Conservation (phyloP, 805 yeast genomes). For the Hanseniaspora osmophila region DNA sequence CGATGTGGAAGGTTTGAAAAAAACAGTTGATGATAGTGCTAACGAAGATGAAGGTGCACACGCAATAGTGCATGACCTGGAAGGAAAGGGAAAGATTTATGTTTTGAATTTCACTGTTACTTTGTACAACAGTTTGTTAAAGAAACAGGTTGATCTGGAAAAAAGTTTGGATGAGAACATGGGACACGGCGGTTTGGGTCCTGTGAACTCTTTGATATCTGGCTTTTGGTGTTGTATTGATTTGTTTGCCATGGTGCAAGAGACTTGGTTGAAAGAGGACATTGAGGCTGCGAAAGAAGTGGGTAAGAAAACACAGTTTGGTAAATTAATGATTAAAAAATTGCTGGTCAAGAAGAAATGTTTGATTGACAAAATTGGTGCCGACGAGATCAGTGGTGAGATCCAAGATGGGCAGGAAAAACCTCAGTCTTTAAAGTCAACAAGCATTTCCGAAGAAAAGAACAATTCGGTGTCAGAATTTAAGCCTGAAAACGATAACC, state of each 20-base stretch:
- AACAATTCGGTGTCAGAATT: background rate
- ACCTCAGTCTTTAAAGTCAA: too few species aligned
- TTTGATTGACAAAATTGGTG: background rate
- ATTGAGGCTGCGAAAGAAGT: constrained; percentile 1
- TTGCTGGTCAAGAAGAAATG: constrained; percentile 1
- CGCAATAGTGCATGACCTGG: constrained; percentile 38
- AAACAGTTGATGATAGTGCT: constrained; percentile 23
- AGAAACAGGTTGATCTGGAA: constrained; percentile 33
- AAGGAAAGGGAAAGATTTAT: constrained; percentile 41
- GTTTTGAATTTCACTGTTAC: constrained; percentile 42
- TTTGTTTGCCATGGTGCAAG: background rate
- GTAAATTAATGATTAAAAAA: constrained; percentile 1
- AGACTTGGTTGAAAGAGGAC: background rate
- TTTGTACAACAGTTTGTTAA: constrained; percentile 31
- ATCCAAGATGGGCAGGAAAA: too few species aligned
- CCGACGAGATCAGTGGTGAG: background rate
- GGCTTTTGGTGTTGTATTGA: constrained; percentile 21
- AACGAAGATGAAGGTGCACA: constrained; percentile 13
- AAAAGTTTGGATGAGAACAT: constrained; percentile 28
- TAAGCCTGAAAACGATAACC: background rate
- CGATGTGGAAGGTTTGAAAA: constrained; percentile 48
- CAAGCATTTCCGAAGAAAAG: too few species aligned
- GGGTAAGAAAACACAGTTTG: background rate
- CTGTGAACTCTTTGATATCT: constrained; percentile 9
- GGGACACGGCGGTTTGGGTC: constrained; percentile 13